phyloP scores from a whole-genome alignment of 768 basidiomycete genomes.

The Amanita subjunquillea region DNA sequence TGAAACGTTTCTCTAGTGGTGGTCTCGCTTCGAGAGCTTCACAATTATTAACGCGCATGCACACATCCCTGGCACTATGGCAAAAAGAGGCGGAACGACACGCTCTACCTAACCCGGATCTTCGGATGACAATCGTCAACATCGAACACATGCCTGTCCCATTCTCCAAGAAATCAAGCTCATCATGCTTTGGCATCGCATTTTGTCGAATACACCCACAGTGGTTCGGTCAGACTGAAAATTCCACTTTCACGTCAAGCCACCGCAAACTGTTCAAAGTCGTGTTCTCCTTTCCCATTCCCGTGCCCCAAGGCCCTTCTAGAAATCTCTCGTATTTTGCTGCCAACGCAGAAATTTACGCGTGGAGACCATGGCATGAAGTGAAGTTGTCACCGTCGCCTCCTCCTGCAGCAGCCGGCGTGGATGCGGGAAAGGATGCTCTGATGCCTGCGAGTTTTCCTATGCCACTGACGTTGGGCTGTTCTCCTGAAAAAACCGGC shows the following conservation, averaged over 20 bases:
- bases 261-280: neutral
- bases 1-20: conserved; percentile 19
- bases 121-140: neutral
- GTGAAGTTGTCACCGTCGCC: neutral
- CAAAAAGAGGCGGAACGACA: conserved; percentile 28
- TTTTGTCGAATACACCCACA: neutral
- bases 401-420: neutral
- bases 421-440: neutral
- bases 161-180: neutral
- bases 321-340: neutral
- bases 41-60: conserved; percentile 24
- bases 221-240: neutral
- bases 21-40: conserved; percentile 39
- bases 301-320: neutral
- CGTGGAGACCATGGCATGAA: conserved; percentile 5
- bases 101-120: neutral
- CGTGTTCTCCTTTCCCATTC: neutral
- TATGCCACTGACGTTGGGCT: neutral
- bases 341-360: neutral
- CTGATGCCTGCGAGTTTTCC: conserved; percentile 3
- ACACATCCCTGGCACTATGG: conserved; percentile 37
- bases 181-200: conserved; percentile 1
- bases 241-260: neutral
- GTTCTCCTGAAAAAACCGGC: neutral
- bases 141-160: neutral